These are phyloP conservation scores for Lipomyces oligophaga DNA, from an alignment of 805 yeast genomes.

Conservation along the genomic window DNA sequence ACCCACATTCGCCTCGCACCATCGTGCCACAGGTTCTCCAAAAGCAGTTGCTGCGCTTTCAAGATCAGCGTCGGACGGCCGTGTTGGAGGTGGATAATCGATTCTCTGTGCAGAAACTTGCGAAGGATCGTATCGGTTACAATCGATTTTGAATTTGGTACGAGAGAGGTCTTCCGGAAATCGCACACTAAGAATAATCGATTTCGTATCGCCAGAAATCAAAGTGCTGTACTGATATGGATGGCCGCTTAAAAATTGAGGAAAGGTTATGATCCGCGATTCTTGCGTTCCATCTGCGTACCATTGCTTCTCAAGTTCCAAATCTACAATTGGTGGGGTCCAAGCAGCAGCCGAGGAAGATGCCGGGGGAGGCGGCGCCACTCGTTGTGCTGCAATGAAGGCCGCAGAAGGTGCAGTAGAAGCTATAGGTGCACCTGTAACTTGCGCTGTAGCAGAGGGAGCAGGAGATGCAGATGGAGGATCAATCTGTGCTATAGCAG, in stretches of 20 bases:
- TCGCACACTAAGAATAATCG: conserved; percentile 33
- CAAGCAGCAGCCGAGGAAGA: conserved; percentile 13
- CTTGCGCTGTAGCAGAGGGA: no score
- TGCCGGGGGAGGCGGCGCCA: conserved; percentile 1
- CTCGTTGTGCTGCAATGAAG: no score
- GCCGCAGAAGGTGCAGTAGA: no score
- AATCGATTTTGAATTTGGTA: conserved; percentile 34
- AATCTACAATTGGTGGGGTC: conserved; percentile 23
- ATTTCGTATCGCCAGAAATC: conserved; percentile 23
- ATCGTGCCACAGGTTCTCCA: conserved; percentile 37
- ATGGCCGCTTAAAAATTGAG: conserved; percentile 32
- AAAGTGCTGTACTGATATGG: conserved; percentile 29
- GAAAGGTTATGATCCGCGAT: conserved; percentile 27
- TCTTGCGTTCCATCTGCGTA: conserved; percentile 26
- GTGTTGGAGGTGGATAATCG: conserved; percentile 43
- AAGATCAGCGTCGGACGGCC: conserved; percentile 36
- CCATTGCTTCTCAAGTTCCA: conserved; percentile 33
- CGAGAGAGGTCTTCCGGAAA: conserved; percentile 36
- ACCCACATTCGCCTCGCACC: conserved; percentile 37
- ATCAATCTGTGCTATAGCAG: no score
- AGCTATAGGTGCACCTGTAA: no score
- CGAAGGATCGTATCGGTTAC: conserved; percentile 38
- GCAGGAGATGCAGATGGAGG: no score
- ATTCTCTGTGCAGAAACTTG: conserved; percentile 37
- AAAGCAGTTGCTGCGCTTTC: conserved; percentile 31